These are phyloP conservation scores for Picea sitchensis DNA, from an alignment of 75 land plant genomes.

Conservation along the genomic window DNA sequence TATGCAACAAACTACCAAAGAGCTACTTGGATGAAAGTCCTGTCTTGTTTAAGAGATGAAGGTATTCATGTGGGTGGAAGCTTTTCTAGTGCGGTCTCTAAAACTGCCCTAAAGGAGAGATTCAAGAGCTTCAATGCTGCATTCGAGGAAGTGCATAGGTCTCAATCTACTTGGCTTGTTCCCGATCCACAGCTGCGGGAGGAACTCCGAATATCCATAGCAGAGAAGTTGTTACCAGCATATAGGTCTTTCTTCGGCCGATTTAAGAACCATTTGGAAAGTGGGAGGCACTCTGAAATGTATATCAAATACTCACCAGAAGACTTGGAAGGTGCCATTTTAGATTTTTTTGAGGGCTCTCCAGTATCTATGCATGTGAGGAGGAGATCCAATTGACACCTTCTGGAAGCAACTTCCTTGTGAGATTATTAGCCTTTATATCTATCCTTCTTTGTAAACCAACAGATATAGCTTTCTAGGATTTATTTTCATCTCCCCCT, in stretches of 20 bases:
- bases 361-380: slow-evolving; percentile 17
- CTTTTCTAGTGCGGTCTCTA: slow-evolving; percentile 35
- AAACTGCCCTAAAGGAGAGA: slow-evolving; percentile 65
- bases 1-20: slow-evolving; percentile 52
- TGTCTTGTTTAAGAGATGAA: slow-evolving; percentile 44
- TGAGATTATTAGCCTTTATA: not conserved
- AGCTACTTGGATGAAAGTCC: slow-evolving; percentile 48
- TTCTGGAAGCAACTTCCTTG: not conserved
- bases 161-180: slow-evolving; percentile 78
- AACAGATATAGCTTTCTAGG: slow-evolving; percentile 3
- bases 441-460: slow-evolving; percentile 1
- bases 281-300: slow-evolving; percentile 38
- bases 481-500: not conserved
- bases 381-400: slow-evolving; percentile 10
- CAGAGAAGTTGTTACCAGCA: slow-evolving; percentile 77
- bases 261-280: slow-evolving; percentile 33
- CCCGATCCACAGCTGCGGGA: slow-evolving; percentile 78
- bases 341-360: slow-evolving; percentile 76
- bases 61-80: slow-evolving; percentile 34
- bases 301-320: slow-evolving; percentile 75
- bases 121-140: slow-evolving; percentile 72
- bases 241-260: slow-evolving; percentile 68
- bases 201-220: slow-evolving; percentile 80
- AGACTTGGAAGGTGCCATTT: slow-evolving; percentile 50
- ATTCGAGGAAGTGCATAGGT: slow-evolving; percentile 76